A percentile compares a stretch with the other conserved stretches of the same genome.
Evolutionary conservation across 257 asterid species (phyloP).

Genomic region (Solanum sejunctum): DNA sequence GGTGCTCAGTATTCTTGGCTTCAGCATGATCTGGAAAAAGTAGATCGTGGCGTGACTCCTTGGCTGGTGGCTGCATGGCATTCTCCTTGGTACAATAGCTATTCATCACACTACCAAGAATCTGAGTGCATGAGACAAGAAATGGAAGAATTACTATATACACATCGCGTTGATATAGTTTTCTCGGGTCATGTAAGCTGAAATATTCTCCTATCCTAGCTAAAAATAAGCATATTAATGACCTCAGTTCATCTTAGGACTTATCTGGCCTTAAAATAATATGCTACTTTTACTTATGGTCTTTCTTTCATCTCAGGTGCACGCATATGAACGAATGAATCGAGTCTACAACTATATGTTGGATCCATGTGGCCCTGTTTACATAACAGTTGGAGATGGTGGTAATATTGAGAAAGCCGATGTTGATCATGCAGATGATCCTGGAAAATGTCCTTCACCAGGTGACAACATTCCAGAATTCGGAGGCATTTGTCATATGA

Average conservation of each 20-base stretch:
- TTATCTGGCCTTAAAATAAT: background rate
- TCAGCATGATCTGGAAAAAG: constrained; percentile 38
- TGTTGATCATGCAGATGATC: constrained; percentile 75
- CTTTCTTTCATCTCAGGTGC: constrained; percentile 17
- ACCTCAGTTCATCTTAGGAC: background rate
- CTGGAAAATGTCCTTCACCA: constrained; percentile 61
- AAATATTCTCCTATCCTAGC: background rate
- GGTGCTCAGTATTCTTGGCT: constrained; percentile 81
- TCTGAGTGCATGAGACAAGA: constrained; percentile 84
- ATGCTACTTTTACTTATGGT: background rate
- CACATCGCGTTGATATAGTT: constrained; percentile 52
- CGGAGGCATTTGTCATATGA: constrained; percentile 57
- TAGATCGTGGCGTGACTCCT: constrained; percentile 46
- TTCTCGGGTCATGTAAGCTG: constrained; percentile 77
- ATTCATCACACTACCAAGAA: constrained; percentile 80
- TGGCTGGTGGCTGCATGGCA: constrained; percentile 88
- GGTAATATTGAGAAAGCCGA: constrained; percentile 80
- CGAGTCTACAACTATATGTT: constrained; percentile 64
- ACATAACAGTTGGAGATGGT: constrained; percentile 82
- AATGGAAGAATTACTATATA: constrained; percentile 62
- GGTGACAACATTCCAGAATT: constrained; percentile 47
- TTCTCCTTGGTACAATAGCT: constrained; percentile 90
- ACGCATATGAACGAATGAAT: constrained; percentile 81
- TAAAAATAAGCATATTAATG: background rate
- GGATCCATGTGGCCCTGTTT: constrained; percentile 72